Evolutionary conservation across 2,329 filamentous ascomycete species (phyloP), one percentile per base, ranked within the genome.

Genomic region (Pestalotiopsis sp.): DNA sequence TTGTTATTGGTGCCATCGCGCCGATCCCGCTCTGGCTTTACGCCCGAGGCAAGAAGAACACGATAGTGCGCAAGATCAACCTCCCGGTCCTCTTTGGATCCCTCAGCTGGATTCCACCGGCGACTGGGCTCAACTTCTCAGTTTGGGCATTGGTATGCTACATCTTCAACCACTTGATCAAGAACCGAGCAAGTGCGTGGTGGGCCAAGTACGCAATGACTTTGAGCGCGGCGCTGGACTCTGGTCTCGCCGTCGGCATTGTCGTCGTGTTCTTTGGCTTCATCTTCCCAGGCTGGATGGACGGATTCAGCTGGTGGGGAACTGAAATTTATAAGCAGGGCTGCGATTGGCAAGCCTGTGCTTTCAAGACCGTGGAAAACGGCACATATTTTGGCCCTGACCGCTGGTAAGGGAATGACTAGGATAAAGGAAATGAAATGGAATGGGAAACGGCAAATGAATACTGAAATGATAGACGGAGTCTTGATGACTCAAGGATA

Each of bases 151-250:
- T 96, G 7, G 92, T 97, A 14, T 96, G 93, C 81, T 97, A 92
- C 79, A 73, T 93, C 58, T 97, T 97, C 85, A 97, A 97, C 78
- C 91, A 91, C 77, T 79, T 91, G 69, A 87, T 97, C 75, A 90
- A 91, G 76, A 88, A 88, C 45, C 85, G 91, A 25, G 91, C 89
- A 31, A 85, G 84, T 38, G 90, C 88, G 1, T 97, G 94, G 94
- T 97, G 94, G 94, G 90, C 89, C 62, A 96, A 97, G 80, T 97
- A 97, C 79, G 95, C 93, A 55, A 96, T 97, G 93, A 95, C 93
- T 3, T 83, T 97, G 65, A 93, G 91, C 68, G 93, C 93, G 0
- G 94, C 93, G 1, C 84, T 97, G 67, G 94, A 97, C 77, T 94
- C 92, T 1, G 93, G 93, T 0, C 83, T 97, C 23, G 93, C 94